Evolutionary conservation across 306 rosid genomes (phyloP).

Genomic region (Malus domestica): DNA sequence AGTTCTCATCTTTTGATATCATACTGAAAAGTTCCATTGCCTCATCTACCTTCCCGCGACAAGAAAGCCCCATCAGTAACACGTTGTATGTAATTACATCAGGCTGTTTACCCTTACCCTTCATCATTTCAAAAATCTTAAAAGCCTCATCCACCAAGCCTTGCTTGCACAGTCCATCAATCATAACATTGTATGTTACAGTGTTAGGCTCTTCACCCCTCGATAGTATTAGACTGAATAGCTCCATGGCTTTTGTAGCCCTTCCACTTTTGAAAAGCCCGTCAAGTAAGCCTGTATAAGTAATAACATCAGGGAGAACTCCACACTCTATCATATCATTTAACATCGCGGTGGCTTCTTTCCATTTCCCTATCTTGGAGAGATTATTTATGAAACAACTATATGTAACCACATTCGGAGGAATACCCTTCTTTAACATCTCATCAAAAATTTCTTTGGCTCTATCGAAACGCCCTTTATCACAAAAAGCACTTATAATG

Average conservation of each 20-base stretch:
- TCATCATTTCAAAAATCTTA: constrained; percentile 48
- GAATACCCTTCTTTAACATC: constrained; percentile 54
- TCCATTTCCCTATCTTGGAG: constrained; percentile 54
- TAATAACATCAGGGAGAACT: constrained; percentile 46
- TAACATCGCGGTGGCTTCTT: constrained; percentile 50
- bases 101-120: constrained; percentile 57
- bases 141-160: constrained; percentile 52
- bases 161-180: constrained; percentile 71
- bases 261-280: constrained; percentile 75
- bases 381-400: constrained; percentile 54
- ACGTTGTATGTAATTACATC: constrained; percentile 62
- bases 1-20: constrained; percentile 35
- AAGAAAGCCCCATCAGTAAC: constrained; percentile 53
- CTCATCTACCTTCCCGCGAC: constrained; percentile 46
- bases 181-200: constrained; percentile 55
- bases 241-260: constrained; percentile 35
- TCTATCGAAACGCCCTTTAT: constrained; percentile 33
- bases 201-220: constrained; percentile 57
- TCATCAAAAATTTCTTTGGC: constrained; percentile 50
- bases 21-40: constrained; percentile 48
- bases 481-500: constrained; percentile 52
- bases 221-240: constrained; percentile 52
- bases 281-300: constrained; percentile 54
- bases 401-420: constrained; percentile 60
- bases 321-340: constrained; percentile 48